These are phyloP conservation scores for Prunus campanulata DNA, from an alignment of 306 rosid species.

Conservation along the genomic window DNA sequence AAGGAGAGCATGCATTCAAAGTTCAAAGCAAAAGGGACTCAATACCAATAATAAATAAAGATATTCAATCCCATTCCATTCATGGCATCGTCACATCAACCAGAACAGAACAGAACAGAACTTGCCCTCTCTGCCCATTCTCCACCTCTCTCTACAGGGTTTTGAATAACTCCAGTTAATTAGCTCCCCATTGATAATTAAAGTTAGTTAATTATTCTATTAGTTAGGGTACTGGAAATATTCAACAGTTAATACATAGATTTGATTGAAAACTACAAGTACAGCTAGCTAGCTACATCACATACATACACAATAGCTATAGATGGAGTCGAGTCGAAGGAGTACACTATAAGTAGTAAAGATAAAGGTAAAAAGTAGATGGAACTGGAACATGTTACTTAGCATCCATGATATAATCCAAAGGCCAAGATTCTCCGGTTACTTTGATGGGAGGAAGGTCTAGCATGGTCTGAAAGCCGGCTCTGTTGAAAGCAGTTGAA, in stretches of 20 bases:
- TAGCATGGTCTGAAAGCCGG: conserved; percentile 22
- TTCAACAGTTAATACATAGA: not conserved
- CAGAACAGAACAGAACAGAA: too few species aligned
- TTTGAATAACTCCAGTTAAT: too few species aligned
- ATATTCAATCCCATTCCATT: not conserved
- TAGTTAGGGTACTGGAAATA: not conserved
- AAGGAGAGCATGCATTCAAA: not conserved
- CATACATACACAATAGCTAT: too few species aligned
- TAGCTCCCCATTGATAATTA: not conserved
- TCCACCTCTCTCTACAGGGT: too few species aligned
- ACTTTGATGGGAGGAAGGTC: conserved; percentile 28
- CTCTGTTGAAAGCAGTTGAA: conserved; percentile 32
- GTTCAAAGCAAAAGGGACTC: not conserved
- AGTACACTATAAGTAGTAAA: too few species aligned
- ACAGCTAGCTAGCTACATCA: not conserved
- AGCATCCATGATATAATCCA: not conserved
- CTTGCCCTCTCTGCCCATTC: too few species aligned
- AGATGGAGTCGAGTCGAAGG: too few species aligned
- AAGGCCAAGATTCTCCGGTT: conserved; percentile 41
- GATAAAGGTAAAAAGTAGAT: too few species aligned
- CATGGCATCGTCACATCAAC: not conserved
- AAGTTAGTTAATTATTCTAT: not conserved
- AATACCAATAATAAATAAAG: not conserved
- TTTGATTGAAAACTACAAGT: not conserved
- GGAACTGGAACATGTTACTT: not conserved